Base-by-base conservation (phyloP, 2,329 filamentous ascomycete species). In the Colletotrichum sp. region DNA sequence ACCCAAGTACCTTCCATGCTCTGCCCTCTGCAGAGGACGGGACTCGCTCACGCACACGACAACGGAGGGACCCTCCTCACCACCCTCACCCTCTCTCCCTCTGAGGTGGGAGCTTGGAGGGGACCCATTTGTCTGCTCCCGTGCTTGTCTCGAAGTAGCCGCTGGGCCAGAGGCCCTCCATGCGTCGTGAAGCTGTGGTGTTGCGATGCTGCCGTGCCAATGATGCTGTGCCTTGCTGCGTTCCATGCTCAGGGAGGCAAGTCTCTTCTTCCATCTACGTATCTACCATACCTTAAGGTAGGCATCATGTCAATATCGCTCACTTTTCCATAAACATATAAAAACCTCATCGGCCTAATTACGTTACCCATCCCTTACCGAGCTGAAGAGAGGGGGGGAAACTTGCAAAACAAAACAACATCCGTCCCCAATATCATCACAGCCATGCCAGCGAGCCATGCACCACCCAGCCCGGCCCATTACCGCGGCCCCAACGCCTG, bases 381-480 rank as follows among this genome's bases (percentile, higher is more conserved):
- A 58, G 24, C 26, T 58, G 55, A 58, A 58, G 15, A 58, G 24
- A 58, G 24, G 26, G 26, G 43, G 43, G n/a, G 43, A 13, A 48
- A 21, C 55, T 16, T 58, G 21, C n/a, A 26, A 36, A 38, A 64
- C 28, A 24, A 24, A 43, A 43, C 61, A 43, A 43, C 55, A 68
- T 60, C 32, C 58, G 58, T 32, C 66, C 38, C 58, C 58, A 60
- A 48, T 38, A 64, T 43, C 34, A 36, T 38, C 61, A 38, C 21
- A 24, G 32, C 32, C 61, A 64, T 62, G 60, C 60, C 60, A 64
- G 34, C 60, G 21, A 64, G 60, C 62, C 55, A 55, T 71, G 43
- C 43, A 48, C 43, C n/a, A 48, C 43, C 43, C 32, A 26, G 30
- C 16, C 48, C 69, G 73, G 69, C 73, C 73, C 73, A 75, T 67